Evolutionary conservation across 176 grass and related monocot species (phyloP).

Genomic region (Themeda triandra): DNA sequence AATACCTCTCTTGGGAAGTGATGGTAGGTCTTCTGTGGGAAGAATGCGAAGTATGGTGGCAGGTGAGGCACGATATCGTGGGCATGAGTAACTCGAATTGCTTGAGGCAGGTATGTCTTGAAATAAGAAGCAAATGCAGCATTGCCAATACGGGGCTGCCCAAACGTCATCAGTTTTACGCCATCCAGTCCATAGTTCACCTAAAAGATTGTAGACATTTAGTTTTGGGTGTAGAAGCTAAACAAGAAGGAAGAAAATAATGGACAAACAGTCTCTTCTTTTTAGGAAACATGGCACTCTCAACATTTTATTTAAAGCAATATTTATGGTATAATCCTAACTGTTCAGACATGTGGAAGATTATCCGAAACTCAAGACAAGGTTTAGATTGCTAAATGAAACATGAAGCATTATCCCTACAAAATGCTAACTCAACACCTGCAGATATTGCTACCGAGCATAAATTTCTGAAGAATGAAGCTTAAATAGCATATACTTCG

Average conservation of each 20-base stretch:
- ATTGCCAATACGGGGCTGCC: conserved; percentile 87
- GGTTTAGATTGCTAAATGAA: not conserved
- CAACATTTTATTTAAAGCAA: not conserved
- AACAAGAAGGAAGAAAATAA: not conserved
- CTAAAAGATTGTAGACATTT: conserved; percentile 35
- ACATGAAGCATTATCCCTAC: not conserved
- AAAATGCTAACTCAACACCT: not conserved
- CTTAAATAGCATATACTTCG: not conserved
- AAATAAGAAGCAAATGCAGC: conserved; percentile 84
- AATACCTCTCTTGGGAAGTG: conserved; percentile 91
- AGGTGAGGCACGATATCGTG: conserved; percentile 86
- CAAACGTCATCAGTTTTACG: conserved; percentile 75
- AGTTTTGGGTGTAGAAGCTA: not conserved
- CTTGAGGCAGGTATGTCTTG: conserved; percentile 60
- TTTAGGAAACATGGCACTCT: not conserved
- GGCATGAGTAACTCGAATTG: conserved; percentile 76
- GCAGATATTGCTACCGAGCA: not conserved
- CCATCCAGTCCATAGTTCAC: conserved; percentile 60
- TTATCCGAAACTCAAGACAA: not conserved
- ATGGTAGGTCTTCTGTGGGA: conserved; percentile 87
- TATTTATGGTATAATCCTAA: not conserved
- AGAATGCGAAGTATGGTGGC: conserved; percentile 80
- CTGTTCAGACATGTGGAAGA: not conserved
- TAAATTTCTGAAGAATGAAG: not conserved
- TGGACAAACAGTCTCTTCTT: not conserved